These are phyloP conservation scores for Huntiella omanensis DNA, from an alignment of 2,329 filamentous ascomycete species.

Conservation along the genomic window DNA sequence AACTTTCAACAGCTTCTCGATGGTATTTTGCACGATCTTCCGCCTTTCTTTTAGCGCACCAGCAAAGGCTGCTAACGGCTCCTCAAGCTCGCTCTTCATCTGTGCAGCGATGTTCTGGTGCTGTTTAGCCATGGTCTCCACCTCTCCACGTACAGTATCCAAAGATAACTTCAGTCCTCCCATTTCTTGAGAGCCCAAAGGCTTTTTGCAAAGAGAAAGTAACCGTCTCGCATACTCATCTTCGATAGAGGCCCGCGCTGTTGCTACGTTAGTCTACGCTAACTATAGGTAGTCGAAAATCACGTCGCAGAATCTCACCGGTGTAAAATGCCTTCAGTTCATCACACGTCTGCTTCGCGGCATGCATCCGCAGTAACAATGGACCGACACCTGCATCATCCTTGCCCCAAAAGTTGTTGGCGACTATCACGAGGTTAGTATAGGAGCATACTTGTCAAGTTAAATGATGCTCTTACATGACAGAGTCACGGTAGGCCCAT, in stretches of 20 bases:
- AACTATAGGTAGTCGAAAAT: not conserved
- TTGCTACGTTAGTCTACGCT: not conserved
- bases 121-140: constrained; percentile 85
- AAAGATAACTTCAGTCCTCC: constrained; percentile 70
- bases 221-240: constrained; percentile 91
- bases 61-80: constrained; percentile 76
- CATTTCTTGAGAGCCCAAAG: constrained; percentile 70
- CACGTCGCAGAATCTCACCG: constrained; percentile 29
- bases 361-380: constrained; percentile 83
- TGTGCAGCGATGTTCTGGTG: constrained; percentile 78
- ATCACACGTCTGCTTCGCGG: constrained; percentile 84
- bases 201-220: constrained; percentile 66
- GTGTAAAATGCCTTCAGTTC: constrained; percentile 84
- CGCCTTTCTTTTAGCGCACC: constrained; percentile 91
- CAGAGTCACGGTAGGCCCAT: constrained; percentile 45
- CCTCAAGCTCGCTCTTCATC: constrained; percentile 92
- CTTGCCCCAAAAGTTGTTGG: constrained; percentile 99
- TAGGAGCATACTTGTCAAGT: not conserved
- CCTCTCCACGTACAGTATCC: constrained; percentile 72
- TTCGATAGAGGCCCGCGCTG: constrained; percentile 68
- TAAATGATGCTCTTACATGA: constrained; percentile 36
- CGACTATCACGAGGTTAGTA: constrained; percentile 37
- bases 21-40: constrained; percentile 86
- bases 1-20: constrained; percentile 83
- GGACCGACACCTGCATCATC: constrained; percentile 90